Base-by-base conservation (phyloP, 371 early-diverging fungal species). In the Circinella umbellata region DNA sequence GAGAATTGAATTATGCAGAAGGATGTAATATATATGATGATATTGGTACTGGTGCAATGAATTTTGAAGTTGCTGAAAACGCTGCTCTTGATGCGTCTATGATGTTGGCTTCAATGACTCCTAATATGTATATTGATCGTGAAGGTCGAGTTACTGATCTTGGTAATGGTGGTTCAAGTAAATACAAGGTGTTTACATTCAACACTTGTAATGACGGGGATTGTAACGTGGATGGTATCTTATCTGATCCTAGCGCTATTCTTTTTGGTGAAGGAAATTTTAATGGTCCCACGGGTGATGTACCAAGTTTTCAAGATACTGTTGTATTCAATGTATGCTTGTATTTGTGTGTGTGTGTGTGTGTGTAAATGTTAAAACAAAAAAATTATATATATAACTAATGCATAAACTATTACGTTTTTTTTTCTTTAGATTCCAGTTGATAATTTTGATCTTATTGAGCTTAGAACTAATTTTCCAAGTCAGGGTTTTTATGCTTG, bases 401-500 rank as follows among this genome's bases (percentile, higher is more conserved):
- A 42, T 13, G 27, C 2, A 27, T 27, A 27, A 27, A 36, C 36
- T 38, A 66, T 13, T 27, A 11, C 2, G 15, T 17, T 36, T 48
- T 37, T 3, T 54, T n/a, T 51, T 18, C 51, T 4, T n/a, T 65
- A 76, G 73, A 68, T 73, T 13, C 75, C 77, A 15, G 73, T 77
- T 10, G 20, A 5, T 5, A 27, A 61, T 15, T 70, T 55, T 6
- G 38, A 37, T 10, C 69, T 73, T 14, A 49, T 73, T 35, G 11
- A 18, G 11, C 35, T 75, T 10, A 38, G 39, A 42, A 35, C 46
- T 2, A 54, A 70, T 39, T 48, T 68, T 14, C 65, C 66, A 6
- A 39, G 49, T 17, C 3, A 35, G 0, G 77, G 72, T 4, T 61
- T 66, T 6, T 8, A 55, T 18, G 8, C 36, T 5, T 77, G 75